phyloP scores from a whole-genome alignment of 2,329 filamentous ascomycete genomes.

The Apiospora kogelbergensis region DNA sequence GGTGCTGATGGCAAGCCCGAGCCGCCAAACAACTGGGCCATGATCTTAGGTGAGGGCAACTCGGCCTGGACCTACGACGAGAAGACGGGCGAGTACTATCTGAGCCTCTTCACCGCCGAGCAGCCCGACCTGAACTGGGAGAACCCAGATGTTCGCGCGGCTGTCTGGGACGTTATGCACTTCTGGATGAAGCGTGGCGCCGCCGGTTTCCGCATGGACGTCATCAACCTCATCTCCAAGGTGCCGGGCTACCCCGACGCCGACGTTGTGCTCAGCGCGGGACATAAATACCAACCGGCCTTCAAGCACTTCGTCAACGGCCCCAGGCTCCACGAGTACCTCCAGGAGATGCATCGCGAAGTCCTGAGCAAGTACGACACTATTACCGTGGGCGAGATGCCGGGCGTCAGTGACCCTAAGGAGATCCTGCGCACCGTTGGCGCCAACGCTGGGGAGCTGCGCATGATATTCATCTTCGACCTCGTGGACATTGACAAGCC shows the following conservation, averaged over 20 bases:
- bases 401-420: conserved; percentile 57
- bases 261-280: conserved; percentile 47
- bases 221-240: conserved; percentile 73
- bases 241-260: conserved; percentile 58
- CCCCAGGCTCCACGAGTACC: conserved; percentile 66
- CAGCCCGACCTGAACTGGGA: conserved; percentile 91
- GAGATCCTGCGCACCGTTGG: conserved; percentile 61
- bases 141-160: conserved; percentile 63
- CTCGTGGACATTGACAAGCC: conserved; percentile 61
- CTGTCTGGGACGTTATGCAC: conserved; percentile 71
- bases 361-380: conserved; percentile 61
- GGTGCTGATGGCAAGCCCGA: conserved; percentile 58
- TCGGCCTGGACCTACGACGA: conserved; percentile 72
- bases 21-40: conserved; percentile 75
- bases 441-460: conserved; percentile 57
- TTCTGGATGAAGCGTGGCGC: conserved; percentile 79
- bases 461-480: conserved; percentile 71
- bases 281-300: conserved; percentile 50
- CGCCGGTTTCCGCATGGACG: conserved; percentile 73
- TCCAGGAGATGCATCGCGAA: conserved; percentile 62
- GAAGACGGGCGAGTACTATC: conserved; percentile 71
- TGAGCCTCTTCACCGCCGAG: conserved; percentile 72
- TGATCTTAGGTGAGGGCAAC: conserved; percentile 58
- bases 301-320: conserved; percentile 64
- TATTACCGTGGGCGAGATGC: conserved; percentile 72